phyloP scores from a whole-genome alignment of 202 grass and related monocot genomes.

The Carex arenaria region DNA sequence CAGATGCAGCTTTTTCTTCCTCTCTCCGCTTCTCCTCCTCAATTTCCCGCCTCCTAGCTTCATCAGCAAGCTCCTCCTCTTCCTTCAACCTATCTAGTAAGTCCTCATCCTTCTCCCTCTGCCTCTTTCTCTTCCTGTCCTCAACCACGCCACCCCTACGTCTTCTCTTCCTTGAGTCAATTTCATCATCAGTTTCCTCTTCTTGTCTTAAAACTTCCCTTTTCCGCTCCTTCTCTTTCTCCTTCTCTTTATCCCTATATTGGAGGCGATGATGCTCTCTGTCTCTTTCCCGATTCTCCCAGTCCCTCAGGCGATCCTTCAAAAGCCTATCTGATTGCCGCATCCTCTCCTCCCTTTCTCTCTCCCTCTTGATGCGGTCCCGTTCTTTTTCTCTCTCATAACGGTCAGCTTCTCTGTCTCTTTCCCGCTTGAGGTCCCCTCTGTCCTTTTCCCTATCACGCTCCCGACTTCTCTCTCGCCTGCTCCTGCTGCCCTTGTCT shows the following conservation, averaged over 20 bases:
- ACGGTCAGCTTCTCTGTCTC: constrained; percentile 66
- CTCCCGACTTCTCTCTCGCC: constrained; percentile 50
- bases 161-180: constrained; percentile 74
- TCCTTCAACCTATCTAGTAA: constrained; percentile 70
- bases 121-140: constrained; percentile 75
- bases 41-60: constrained; percentile 52
- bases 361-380: constrained; percentile 80
- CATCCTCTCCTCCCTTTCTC: constrained; percentile 75
- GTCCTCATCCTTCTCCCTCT: constrained; percentile 86
- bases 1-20: constrained; percentile 29
- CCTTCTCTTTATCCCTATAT: constrained; percentile 80
- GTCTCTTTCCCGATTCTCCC: constrained; percentile 91
- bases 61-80: constrained; percentile 68
- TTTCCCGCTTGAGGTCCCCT: constrained; percentile 49
- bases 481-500: constrained; percentile 65
- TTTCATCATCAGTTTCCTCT: constrained; percentile 86
- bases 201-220: constrained; percentile 85
- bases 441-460: constrained; percentile 33
- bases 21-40: constrained; percentile 54
- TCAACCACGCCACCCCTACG: constrained; percentile 59
- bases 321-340: constrained; percentile 69
- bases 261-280: constrained; percentile 77
- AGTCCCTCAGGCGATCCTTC: constrained; percentile 78
- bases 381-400: constrained; percentile 73
- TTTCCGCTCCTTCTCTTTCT: constrained; percentile 70